Base-by-base conservation (phyloP, 179 eudicot genomes). In the Silene coronaria region DNA sequence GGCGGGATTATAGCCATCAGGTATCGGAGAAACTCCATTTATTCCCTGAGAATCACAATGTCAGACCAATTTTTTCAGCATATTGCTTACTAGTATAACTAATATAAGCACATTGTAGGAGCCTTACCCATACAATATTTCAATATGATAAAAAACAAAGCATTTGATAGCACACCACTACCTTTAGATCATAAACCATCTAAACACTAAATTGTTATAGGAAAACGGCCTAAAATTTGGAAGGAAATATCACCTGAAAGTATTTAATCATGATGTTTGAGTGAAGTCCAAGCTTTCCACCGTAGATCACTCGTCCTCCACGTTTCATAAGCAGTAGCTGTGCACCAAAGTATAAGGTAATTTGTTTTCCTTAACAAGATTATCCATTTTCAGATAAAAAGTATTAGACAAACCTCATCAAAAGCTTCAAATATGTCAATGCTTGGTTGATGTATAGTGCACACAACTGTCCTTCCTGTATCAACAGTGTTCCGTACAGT, bases 401-500 rank as follows among this genome's bases (percentile, higher is more conserved):
- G 48, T n/a, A 72, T 38, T 55, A 67, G 45, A 36, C 72, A 51
- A 22, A 92, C 96, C 97, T 92, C 97, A 79, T 92, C 96, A 81
- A 92, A 92, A 66, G 96, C 92, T 88, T 92, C 97, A 86, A 91
- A 92, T 72, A 92, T 92, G 59, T 92, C 96, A 75, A 91, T 91
- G 61, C 96, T 89, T 71, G 97, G 97, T 78, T 92, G 97, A 85
- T 92, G 97, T 77, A 92, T 92, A 78, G 97, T 92, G 86, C 97
- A 92, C 57, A 92, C 98, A 12, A 94, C 95, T 0, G 98, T 94
- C 79, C 98, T 85, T 84, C 98, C 97, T 22, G 96, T 94, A 75
- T 94, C 90, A 75, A 94, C 98, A n/a, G 97, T 94, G 59, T 94
- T 94, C 63, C 97, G 92, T 23, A 95, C 97, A 70, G 99, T 89